Base-by-base conservation (phyloP, 1,139 yeast species). In the Meyerozyma guilliermondii region DNA sequence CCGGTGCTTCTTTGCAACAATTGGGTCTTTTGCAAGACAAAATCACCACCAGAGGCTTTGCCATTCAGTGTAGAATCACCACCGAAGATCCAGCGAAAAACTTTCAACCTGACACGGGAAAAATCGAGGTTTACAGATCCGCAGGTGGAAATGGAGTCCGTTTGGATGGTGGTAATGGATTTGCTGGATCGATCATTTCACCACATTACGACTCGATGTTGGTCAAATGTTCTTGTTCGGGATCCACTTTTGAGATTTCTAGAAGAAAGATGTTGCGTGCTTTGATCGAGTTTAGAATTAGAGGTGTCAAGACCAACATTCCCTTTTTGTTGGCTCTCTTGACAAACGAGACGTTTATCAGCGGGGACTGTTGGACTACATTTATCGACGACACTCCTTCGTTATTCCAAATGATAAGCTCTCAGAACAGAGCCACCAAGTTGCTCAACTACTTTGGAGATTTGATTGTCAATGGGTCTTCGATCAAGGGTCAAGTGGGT, bases 111-210 rank as follows among this genome's bases (percentile, higher is more conserved):
- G 99, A 92, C 62, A 94, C 98, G 3, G 99, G 99, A 62, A 89
- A 92, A 68, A 86, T 92, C 54, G 99, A 92, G 66, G 99, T 92
- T 39, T 92, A 92, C 74, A 81, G 98, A 65, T 89, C 98, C 31
- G 88, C 98, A 33, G 99, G 99, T 71, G 99, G 99, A 75, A 92
- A 92, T 61, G 99, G 99, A 63, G 97, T 92, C 40, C 83, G 99
- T 71, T 77, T 92, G 54, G 99, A 92, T 63, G 99, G 98, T 73
- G 98, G 98, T 69, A 92, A 92, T 62, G 98, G 98, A 7, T 92
- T 89, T 67, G 95, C 97, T n/a, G 99, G 99, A 52, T 88, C 98
- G 27, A 83, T 94, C 52, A 92, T 92, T 53, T 84, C 96, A 29
- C 98, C 99, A 39, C 96, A 89, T 68, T 92, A 92, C 68, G 99